Evolutionary conservation across 768 basidiomycete species (phyloP).

Genomic region (Russula virescens): DNA sequence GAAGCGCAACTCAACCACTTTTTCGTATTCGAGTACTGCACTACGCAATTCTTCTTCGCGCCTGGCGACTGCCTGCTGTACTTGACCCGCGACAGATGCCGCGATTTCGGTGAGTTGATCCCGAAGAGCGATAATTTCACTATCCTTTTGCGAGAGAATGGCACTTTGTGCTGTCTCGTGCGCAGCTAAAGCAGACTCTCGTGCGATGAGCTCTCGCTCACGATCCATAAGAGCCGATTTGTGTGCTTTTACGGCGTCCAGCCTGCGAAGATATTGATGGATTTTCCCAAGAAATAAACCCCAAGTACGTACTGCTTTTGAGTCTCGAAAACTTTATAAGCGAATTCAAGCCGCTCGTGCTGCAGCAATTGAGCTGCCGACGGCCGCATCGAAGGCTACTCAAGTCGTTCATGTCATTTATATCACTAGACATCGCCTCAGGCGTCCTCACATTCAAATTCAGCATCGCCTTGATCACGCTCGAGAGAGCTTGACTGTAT

Average conservation of each 20-base stretch:
- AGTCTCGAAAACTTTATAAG: slow-evolving; percentile 66
- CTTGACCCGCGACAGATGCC: slow-evolving; percentile 29
- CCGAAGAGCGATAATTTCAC: slow-evolving; percentile 48
- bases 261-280: slow-evolving; percentile 35
- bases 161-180: slow-evolving; percentile 48
- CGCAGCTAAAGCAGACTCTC: slow-evolving; percentile 51
- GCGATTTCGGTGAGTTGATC: slow-evolving; percentile 24
- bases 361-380: slow-evolving; percentile 76
- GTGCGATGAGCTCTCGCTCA: slow-evolving; percentile 57
- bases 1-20: slow-evolving; percentile 63
- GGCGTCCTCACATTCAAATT: slow-evolving; percentile 61
- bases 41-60: slow-evolving; percentile 67
- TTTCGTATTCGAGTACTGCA: slow-evolving; percentile 60
- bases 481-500: slow-evolving; percentile 66
- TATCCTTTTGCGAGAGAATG: slow-evolving; percentile 51
- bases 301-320: slow-evolving; percentile 63
- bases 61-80: slow-evolving; percentile 52
- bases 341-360: slow-evolving; percentile 68
- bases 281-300: not conserved
- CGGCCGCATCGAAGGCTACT: slow-evolving; percentile 79
- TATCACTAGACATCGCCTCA: not conserved
- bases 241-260: slow-evolving; percentile 59
- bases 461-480: slow-evolving; percentile 83
- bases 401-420: not conserved
- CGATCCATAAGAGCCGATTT: slow-evolving; percentile 47